Evolutionary conservation across 176 grass and related monocot genomes (phyloP).

Genomic region (Pharus latifolius): DNA sequence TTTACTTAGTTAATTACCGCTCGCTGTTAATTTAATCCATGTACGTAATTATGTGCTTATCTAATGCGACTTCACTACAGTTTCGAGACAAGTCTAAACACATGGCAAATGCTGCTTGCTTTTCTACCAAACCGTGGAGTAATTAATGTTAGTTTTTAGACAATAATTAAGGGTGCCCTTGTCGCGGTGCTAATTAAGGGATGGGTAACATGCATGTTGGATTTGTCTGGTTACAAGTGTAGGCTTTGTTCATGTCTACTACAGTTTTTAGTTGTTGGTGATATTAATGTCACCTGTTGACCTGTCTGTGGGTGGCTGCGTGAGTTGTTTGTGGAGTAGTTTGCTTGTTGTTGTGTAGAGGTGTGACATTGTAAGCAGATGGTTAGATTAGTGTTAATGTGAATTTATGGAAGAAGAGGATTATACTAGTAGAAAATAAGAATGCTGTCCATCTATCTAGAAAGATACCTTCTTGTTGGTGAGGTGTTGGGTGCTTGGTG

Average conservation of each 20-base stretch:
- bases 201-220: slow-evolving; percentile 9
- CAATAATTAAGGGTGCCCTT: too few relatives aligned
- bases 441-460: too few relatives aligned
- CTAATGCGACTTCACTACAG: too few relatives aligned
- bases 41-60: neutral
- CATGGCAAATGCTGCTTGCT: neutral
- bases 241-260: too few relatives aligned
- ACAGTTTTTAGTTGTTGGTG: neutral
- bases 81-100: too few relatives aligned
- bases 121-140: neutral
- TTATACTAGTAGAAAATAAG: too few relatives aligned
- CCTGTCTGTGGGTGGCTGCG: neutral
- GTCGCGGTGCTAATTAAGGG: too few relatives aligned
- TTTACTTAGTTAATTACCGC: neutral
- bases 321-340: neutral
- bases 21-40: neutral
- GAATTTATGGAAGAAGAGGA: too few relatives aligned
- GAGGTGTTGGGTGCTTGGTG: too few relatives aligned
- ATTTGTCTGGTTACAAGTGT: neutral
- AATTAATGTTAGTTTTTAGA: too few relatives aligned
- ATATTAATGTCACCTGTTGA: slow-evolving; percentile 22
- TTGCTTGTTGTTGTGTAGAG: neutral
- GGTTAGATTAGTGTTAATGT: neutral
- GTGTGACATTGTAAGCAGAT: neutral
- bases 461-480: too few relatives aligned